Evolutionary conservation across 352 stramenopile genomes (phyloP).

Genomic region (Pythium aphanidermatum): DNA sequence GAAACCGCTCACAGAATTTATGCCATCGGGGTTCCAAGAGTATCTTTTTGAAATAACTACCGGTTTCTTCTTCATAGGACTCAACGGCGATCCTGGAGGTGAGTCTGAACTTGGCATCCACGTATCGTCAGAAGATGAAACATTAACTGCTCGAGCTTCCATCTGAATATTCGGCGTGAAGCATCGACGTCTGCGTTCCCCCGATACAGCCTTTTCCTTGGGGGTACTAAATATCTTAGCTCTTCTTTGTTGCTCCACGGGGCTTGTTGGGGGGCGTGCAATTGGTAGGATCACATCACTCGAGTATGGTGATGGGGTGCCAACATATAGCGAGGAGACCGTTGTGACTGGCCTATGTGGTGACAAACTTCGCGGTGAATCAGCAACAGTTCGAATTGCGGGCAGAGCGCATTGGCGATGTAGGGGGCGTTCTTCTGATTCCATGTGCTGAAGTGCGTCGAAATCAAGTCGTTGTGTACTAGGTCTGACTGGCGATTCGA

Average conservation of each 20-base stretch:
- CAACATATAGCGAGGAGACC: constrained; percentile 49
- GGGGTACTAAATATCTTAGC: constrained; percentile 59
- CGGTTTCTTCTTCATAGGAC: constrained; percentile 24
- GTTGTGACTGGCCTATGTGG: constrained; percentile 51
- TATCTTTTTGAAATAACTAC: constrained; percentile 48
- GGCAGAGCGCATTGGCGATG: constrained; percentile 20
- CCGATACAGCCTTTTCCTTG: constrained; percentile 46
- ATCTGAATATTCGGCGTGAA: constrained; percentile 41
- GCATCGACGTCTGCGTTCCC: constrained; percentile 38
- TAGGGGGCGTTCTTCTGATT: background rate
- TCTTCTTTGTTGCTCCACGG: constrained; percentile 35
- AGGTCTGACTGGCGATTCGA: constrained; percentile 44
- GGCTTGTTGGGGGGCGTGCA: constrained; percentile 34
- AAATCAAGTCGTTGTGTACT: no score
- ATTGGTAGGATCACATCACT: constrained; percentile 33
- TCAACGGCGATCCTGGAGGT: constrained; percentile 27
- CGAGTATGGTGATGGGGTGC: constrained; percentile 45
- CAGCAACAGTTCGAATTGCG: constrained; percentile 18
- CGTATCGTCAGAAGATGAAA: no score
- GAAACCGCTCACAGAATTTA: constrained; percentile 73
- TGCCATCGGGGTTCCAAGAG: constrained; percentile 65
- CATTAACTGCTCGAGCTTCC: constrained; percentile 8
- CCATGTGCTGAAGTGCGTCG: constrained; percentile 11
- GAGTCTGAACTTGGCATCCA: no score
- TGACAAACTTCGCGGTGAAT: no score